Base-by-base conservation (phyloP, 169 alveolate genomes). In the Plasmodium ovale region DNA sequence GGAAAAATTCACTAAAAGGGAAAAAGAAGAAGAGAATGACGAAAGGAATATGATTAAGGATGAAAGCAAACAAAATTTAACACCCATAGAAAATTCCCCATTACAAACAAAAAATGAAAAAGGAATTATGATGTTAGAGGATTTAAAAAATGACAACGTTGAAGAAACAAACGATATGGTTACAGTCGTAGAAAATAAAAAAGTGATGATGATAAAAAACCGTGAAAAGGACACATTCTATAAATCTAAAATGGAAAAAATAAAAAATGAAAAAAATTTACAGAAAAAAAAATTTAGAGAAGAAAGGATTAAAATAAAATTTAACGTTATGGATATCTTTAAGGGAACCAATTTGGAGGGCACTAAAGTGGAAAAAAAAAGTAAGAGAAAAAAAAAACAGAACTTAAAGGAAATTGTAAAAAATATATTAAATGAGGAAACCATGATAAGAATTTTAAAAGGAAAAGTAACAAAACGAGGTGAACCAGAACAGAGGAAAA, bases 371-470 rank as follows among this genome's bases (percentile, higher is more conserved):
- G 19, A 59, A 23, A 53, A 5, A 25, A 27, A 54, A n/a, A 35
- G 51, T 27, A 72, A 64, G 5, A 64, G 16, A 31, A 37, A 53
- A 53, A 42, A 72, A 31, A 72, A 53, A 54, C n/a, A 54, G 14
- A 53, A 35, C 33, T 23, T 72, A 19, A 72, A 72, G 44, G 35
- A 54, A 39, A 29, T 72, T 72, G n/a, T 72, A 53, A 72, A 72
- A 56, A 70, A 72, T 72, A 72, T 72, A 33, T 44, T 72, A 54
- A 53, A 31, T 42, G 87, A 35, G 21, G 70, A 72, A 72, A 39
- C 64, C 12, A 39, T 72, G 14, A 53, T 39, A 59, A 35, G 25
- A 12, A 53, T 54, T 31, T 62, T 72, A 29, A 14, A 23, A 14
- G 35, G 54, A 53, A 56, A 23, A 1, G 65, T 14, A 2, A 54